phyloP scores from a whole-genome alignment of 169 alveolate species.

The Cyclospora cayetanensis region DNA sequence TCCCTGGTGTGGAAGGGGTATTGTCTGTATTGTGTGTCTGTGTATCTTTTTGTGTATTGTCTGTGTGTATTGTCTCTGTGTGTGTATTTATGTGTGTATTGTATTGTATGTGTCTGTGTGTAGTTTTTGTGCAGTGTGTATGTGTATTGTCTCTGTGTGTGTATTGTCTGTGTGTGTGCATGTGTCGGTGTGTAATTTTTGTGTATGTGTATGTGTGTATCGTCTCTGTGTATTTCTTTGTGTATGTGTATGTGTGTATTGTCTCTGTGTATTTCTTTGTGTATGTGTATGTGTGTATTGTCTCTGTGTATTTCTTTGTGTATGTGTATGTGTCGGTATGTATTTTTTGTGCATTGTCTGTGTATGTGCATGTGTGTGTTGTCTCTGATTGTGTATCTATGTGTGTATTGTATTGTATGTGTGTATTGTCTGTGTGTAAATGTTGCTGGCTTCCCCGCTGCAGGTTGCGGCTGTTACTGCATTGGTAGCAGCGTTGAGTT shows the following conservation, averaged over 20 bases:
- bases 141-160: neutral
- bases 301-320: too few species aligned
- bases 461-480: slow-evolving; percentile 91
- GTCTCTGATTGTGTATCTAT: too few species aligned
- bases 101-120: neutral
- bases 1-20: too few species aligned
- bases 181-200: neutral
- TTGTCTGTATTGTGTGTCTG: neutral
- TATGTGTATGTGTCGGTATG: too few species aligned
- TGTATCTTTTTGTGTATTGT: neutral
- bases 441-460: slow-evolving; percentile 77
- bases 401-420: too few species aligned
- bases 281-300: too few species aligned
- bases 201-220: neutral
- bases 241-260: too few species aligned
- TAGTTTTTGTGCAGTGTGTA: neutral
- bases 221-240: neutral
- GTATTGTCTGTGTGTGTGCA: neutral
- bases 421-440: too few species aligned
- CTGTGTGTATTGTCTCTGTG: too few species aligned
- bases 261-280: too few species aligned
- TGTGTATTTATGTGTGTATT: neutral
- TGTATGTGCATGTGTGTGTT: too few species aligned
- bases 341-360: too few species aligned
- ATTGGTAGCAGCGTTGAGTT: slow-evolving; percentile 90